Evolutionary conservation across 2,329 filamentous ascomycete species (phyloP), one percentile per base, ranked within the genome.

Genomic region (Hawksworthiomyces lignivorus): DNA sequence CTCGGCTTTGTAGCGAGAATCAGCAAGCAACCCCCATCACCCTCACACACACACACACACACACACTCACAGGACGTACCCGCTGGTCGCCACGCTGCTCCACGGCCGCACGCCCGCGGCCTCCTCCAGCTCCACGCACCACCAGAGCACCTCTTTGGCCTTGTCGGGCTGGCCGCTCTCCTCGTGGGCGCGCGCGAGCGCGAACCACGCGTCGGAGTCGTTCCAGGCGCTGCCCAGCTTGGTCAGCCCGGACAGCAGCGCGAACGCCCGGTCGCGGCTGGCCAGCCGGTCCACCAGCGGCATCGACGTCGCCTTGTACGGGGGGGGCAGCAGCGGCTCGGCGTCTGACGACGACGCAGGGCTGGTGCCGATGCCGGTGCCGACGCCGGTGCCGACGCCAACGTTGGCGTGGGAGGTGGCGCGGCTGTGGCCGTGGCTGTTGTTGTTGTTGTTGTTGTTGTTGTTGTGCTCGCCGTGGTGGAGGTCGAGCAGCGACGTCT

Each of bases 51-150:
- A n/a, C n/a, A n/a, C n/a, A n/a, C n/a, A n/a, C n/a, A n/a, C n/a
- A n/a, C n/a, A n/a, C n/a, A n/a, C n/a, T 57, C 55, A 79, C 48
- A 81, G 62, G 35, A 84, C 75, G 62, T 85, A 86, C 17, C 82
- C 74, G 17, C 80, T 78, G 37, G 71, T 70, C 4, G 76, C 80
- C 21, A 87, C 72, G 50, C 75, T 80, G 22, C 70, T 73, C 92
- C 90, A 97, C 45, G 77, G 74, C 44, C 92, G 77, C 36, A 95
- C 75, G 0, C 83, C 87, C 50, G 77, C 79, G 7, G 78, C 80
- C 58, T 98, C 90, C 59, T 97, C 92, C 22, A 98, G 70, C 62
- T 96, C 88, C 11, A 98, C 85, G 54, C 89, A 94, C 88, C 90
- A 97, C 92, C 92, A 97, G 7, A 97, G 72, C 34, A 89, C 87